Percentiles rank a stretch among this genome's conserved stretches.
phyloP scores from a whole-genome alignment of 768 basidiomycete genomes.

The Agaricus sinodeliciosus region DNA sequence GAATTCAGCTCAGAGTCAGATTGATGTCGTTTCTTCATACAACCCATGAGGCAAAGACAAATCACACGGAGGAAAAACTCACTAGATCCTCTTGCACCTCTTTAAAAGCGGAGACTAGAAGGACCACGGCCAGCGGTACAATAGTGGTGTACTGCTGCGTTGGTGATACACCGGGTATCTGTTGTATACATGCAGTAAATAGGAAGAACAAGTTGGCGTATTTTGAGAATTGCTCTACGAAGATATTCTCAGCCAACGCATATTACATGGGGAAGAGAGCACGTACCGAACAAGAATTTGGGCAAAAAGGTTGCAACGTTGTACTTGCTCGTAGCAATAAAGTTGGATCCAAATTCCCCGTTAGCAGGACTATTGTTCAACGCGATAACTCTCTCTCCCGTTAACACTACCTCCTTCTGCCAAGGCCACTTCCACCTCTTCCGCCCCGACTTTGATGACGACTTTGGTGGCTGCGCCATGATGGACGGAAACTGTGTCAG shows the following conservation, averaged over 20 bases:
- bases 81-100: slow-evolving; percentile 93
- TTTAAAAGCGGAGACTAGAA: slow-evolving; percentile 92
- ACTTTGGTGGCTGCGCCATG: slow-evolving; percentile 14
- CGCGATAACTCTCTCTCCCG: slow-evolving; percentile 73
- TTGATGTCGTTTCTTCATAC: slow-evolving; percentile 84
- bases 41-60: slow-evolving; percentile 2
- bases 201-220: slow-evolving; percentile 99
- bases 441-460: slow-evolving; percentile 20
- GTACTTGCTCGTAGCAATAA: slow-evolving; percentile 93
- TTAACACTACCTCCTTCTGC: slow-evolving; percentile 57
- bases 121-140: slow-evolving; percentile 78
- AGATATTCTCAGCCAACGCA: slow-evolving; percentile 9
- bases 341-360: slow-evolving; percentile 69
- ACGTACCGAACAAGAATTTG: slow-evolving; percentile 87
- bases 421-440: slow-evolving; percentile 80
- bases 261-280: neutral
- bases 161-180: slow-evolving; percentile 96
- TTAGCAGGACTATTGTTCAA: slow-evolving; percentile 73
- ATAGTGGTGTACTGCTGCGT: slow-evolving; percentile 96
- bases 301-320: slow-evolving; percentile 81
- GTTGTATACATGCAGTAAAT: slow-evolving; percentile 95
- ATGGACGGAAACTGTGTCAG: slow-evolving; percentile 31
- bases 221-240: slow-evolving; percentile 92
- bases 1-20: slow-evolving; percentile 91
- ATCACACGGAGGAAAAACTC: slow-evolving; percentile 21